These are phyloP conservation scores for Rauvolfia tetraphylla DNA, from an alignment of 257 asterid genomes.

Conservation along the genomic window DNA sequence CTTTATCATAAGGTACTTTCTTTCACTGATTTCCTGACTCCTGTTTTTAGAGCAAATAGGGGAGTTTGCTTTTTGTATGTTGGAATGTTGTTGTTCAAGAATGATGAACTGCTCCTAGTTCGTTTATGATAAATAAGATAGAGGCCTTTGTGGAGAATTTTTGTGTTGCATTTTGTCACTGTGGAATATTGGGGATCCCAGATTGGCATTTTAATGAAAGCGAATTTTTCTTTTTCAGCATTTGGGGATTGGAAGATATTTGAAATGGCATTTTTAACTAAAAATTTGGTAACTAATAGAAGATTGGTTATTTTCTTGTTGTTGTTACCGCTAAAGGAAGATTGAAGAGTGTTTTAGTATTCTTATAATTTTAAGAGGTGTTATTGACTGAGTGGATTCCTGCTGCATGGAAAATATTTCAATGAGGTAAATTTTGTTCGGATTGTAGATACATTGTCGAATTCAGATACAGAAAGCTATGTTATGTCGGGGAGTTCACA, in stretches of 20 bases:
- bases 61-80: background rate
- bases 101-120: background rate
- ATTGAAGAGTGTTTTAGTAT: background rate
- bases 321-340: background rate
- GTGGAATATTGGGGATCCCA: background rate
- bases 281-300: background rate
- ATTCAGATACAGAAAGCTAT: background rate
- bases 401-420: too few relatives aligned
- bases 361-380: background rate
- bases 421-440: background rate
- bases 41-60: background rate
- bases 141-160: background rate
- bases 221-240: background rate
- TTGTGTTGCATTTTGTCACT: background rate
- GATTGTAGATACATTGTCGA: background rate
- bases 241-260: background rate
- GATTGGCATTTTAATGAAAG: background rate
- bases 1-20: constrained; percentile 73
- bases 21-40: too few relatives aligned
- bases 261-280: background rate
- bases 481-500: background rate
- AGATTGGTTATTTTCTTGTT: background rate
- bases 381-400: background rate
- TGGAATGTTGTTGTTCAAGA: background rate
- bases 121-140: background rate